A percentile compares a stretch with the other conserved stretches of the same genome.
phyloP scores from a whole-genome alignment of 2,329 filamentous ascomycete genomes.

The Hawksworthiomyces lignivorus region DNA sequence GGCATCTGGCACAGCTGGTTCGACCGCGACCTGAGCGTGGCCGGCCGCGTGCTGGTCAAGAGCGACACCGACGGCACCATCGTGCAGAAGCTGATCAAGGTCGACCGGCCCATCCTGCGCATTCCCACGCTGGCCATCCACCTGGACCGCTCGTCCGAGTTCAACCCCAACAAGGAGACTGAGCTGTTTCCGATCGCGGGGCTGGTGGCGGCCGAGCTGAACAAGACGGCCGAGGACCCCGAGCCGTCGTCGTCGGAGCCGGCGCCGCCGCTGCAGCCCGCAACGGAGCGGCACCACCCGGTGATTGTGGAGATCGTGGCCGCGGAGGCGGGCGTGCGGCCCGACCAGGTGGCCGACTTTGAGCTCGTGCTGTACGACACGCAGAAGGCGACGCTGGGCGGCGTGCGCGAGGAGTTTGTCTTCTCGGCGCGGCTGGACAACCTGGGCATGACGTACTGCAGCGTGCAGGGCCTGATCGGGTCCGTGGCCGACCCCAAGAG shows the following conservation, averaged over 20 bases:
- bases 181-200: constrained; percentile 92
- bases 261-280: constrained; percentile 61
- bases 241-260: constrained; percentile 22
- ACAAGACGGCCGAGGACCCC: constrained; percentile 49
- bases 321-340: constrained; percentile 61
- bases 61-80: constrained; percentile 55
- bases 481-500: constrained; percentile 59
- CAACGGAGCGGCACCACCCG: constrained; percentile 80
- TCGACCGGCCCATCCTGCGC: constrained; percentile 81
- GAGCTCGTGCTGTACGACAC: constrained; percentile 97
- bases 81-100: constrained; percentile 77
- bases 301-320: constrained; percentile 81
- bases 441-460: constrained; percentile 92
- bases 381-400: constrained; percentile 81
- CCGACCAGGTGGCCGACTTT: constrained; percentile 77
- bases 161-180: constrained; percentile 94
- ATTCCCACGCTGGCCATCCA: constrained; percentile 94
- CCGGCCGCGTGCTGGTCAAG: constrained; percentile 77
- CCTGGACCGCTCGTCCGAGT: constrained; percentile 76
- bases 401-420: constrained; percentile 87
- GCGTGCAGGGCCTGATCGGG: constrained; percentile 73
- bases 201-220: constrained; percentile 79
- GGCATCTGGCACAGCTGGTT: constrained; percentile 99
- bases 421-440: constrained; percentile 96
- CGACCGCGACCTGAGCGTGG: constrained; percentile 85